Evolutionary conservation across 169 alveolate species (phyloP), one percentile per base, ranked within the genome.

Genomic region (Plasmodium ovale): DNA sequence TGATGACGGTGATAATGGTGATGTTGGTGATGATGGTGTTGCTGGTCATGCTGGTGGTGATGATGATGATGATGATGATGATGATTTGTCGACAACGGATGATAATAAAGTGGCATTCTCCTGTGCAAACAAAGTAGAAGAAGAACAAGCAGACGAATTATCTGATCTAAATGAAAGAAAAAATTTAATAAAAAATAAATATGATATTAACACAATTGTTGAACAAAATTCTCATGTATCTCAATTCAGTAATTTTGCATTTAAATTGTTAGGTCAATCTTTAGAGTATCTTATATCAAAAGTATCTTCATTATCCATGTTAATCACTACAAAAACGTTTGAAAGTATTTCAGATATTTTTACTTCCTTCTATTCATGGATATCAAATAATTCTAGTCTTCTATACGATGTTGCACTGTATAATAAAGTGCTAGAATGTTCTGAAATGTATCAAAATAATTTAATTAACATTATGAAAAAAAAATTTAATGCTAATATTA

Each of bases 401-500:
- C 70, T 84, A 12, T 84, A 84, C 58, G 91, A 84, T 47, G 69
- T 71, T 1, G 85, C 87, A 42, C 51, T 84, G 67, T 84, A 84
- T 70, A 84, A 71, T 71, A 69, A 84, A 29, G 87, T 84, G 4
- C 35, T 84, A 84, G 87, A 70, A 42, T 84, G 91, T 29, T 65
- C 85, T 21, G 91, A 84, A 67, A 67, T 91, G 71, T 93, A 93
- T 56, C 84, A 91, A 69, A 60, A 72, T 49, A 69, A 84, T 59
- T 71, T 93, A 56, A 64, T 93, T 67, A 79, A 91, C 14, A 90
- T 89, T 73, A 58, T 93, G 71, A 79, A 72, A 33, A 68, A 68
- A 42, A 67, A 65, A 58, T 84, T 88, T 77, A 90, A 93, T 71
- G 90, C 93, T 29, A 88, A 65, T 23, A 74, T 92, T 5, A 88